phyloP scores from a whole-genome alignment of 2,329 filamentous ascomycete species.

The Magnaporthiopsis poae region DNA sequence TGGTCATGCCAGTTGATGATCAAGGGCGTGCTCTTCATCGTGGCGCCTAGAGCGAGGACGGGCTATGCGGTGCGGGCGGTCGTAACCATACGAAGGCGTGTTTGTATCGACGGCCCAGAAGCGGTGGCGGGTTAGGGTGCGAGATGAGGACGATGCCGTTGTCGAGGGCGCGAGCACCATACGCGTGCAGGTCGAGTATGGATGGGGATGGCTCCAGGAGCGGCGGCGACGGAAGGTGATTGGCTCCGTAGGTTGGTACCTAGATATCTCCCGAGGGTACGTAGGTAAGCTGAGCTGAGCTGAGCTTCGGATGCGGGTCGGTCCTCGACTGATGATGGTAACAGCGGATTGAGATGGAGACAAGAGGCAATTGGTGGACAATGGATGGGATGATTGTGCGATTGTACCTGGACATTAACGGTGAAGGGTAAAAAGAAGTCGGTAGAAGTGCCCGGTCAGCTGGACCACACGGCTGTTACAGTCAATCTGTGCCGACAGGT shows the following conservation, averaged over 20 bases:
- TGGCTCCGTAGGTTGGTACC: not conserved
- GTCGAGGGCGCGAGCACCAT: not conserved
- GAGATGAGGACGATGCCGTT: not conserved
- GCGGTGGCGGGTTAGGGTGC: too few species aligned
- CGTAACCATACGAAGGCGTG: conserved; percentile 4
- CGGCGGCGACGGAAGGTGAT: not conserved
- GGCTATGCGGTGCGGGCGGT: conserved; percentile 10
- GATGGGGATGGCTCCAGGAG: not conserved
- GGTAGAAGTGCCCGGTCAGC: not conserved
- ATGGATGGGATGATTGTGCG: not conserved
- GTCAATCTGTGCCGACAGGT: not conserved
- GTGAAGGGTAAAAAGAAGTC: not conserved
- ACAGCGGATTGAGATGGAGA: not conserved
- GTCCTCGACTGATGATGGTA: not conserved
- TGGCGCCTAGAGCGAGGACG: conserved; percentile 21
- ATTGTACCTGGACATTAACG: not conserved
- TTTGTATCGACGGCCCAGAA: conserved; percentile 1
- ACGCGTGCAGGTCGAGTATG: not conserved
- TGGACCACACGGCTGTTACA: not conserved
- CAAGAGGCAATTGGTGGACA: not conserved
- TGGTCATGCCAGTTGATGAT: conserved; percentile 99
- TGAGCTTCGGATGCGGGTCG: not conserved
- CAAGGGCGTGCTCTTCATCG: conserved; percentile 91
- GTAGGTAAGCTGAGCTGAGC: not conserved
- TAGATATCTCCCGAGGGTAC: not conserved